These are phyloP conservation scores for Mariannaea sp. DNA, from an alignment of 2,329 filamentous ascomycete genomes.

Conservation along the genomic window DNA sequence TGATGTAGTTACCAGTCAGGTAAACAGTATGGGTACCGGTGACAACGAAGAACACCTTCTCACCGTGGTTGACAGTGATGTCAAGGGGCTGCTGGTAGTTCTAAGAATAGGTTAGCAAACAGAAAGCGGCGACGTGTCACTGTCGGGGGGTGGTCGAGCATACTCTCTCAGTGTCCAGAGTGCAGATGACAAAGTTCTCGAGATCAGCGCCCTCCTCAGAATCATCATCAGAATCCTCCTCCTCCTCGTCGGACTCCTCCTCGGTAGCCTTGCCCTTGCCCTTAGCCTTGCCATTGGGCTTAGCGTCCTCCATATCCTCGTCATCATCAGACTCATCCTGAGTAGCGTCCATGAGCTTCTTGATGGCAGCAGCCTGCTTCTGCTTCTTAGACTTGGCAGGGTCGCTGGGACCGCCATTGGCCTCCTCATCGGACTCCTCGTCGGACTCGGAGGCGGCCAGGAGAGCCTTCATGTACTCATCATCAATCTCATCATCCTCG, in stretches of 20 bases:
- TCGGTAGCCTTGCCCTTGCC: conserved; percentile 70
- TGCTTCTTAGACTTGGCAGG: conserved; percentile 88
- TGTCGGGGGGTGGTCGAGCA: conserved; percentile 34
- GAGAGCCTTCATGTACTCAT: conserved; percentile 65
- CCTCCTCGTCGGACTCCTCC: conserved; percentile 63
- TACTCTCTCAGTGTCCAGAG: conserved; percentile 91
- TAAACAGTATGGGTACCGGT: conserved; percentile 87
- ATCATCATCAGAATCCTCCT: conserved; percentile 67
- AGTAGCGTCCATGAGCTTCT: conserved; percentile 75
- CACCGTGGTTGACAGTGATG: conserved; percentile 86
- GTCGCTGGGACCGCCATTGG: conserved; percentile 90
- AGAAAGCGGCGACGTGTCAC: not conserved
- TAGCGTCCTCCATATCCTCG: conserved; percentile 76
- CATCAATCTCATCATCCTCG: conserved; percentile 68
- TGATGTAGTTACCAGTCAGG: conserved; percentile 95
- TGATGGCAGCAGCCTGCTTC: conserved; percentile 74
- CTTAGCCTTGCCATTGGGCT: conserved; percentile 68
- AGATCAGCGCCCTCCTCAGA: conserved; percentile 68
- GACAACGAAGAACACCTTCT: conserved; percentile 91
- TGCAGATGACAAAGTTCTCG: conserved; percentile 94
- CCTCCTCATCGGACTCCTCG: conserved; percentile 62
- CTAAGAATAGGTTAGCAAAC: conserved; percentile 54
- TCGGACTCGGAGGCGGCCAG: conserved; percentile 56
- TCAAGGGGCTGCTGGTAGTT: conserved; percentile 95
- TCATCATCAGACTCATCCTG: conserved; percentile 62